Evolutionary conservation across 2,329 filamentous ascomycete species (phyloP), one percentile per base, ranked within the genome.

Genomic region (Nemania abortiva): DNA sequence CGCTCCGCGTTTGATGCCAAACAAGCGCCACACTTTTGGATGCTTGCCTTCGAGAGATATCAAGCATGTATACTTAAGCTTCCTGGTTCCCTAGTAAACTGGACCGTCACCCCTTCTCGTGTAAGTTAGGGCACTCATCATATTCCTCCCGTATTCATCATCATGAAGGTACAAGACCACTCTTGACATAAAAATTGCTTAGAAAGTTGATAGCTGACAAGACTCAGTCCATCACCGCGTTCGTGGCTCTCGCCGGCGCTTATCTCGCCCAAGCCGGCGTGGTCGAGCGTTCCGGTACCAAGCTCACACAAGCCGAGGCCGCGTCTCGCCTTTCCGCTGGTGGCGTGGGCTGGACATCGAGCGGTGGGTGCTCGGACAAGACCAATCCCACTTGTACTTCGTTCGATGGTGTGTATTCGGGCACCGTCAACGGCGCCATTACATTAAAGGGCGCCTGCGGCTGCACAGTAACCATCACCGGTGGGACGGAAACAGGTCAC

Each of bases 401-500:
- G 18, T 68, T 70, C 24, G 61, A 63, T n/a, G 69, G 69, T 6
- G 65, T 70, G 15, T 70, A 69, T 54, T 70, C 69, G 1, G 69
- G 69, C 24, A 70, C 69, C 10, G 69, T 70, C 29, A 34, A 56
- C 18, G 69, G 69, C 10, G 69, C 65, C 13, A 49, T 70, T 6
- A 70, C 69, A 5, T 24, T 70, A 22, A 70, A 69, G 62, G 6
- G 37, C 6, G 65, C 65, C 27, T 70, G 69, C 27, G 69, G 22
- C n/a, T 70, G 69, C 57, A 65, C 69, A 9, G 29, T 70, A 13
- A 69, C 61, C 31, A 70, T 70, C 29, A 70, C 69, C 31, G 69
- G 69, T 11, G 69, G 68, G 1, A 70, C 69, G 11, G 69, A 70
- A 42, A 68, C 66, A 1, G 69, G 69, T 2, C 69, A 70, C 22